Percentiles rank a stretch among this genome's conserved stretches.
phyloP scores from a whole-genome alignment of 2,329 filamentous ascomycete species.

The Aspergillus sp. region DNA sequence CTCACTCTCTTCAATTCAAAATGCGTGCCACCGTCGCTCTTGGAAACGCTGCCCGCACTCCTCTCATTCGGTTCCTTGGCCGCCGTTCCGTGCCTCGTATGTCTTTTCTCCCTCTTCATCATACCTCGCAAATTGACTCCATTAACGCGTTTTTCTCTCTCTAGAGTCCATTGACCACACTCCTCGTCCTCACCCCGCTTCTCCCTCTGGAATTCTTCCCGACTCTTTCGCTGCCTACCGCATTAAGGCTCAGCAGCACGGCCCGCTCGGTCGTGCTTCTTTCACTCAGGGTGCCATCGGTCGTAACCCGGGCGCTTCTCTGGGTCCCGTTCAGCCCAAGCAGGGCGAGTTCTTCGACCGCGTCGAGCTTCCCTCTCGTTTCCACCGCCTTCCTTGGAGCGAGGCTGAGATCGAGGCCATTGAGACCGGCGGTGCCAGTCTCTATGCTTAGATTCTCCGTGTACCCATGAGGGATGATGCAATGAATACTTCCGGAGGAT shows the following conservation, averaged over 20 bases:
- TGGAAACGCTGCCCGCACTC: slow-evolving; percentile 43
- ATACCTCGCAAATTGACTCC: background rate
- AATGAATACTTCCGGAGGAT: slow-evolving; percentile 13
- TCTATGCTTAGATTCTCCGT: slow-evolving; percentile 49
- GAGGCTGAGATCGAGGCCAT: slow-evolving; percentile 90
- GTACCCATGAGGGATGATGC: slow-evolving; percentile 14
- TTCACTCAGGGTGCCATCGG: slow-evolving; percentile 51
- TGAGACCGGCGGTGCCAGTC: slow-evolving; percentile 83
- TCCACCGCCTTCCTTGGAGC: slow-evolving; percentile 72
- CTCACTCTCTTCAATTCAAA: slow-evolving; percentile 21
- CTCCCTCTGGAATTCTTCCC: slow-evolving; percentile 55
- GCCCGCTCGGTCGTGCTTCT: slow-evolving; percentile 51
- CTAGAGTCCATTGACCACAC: slow-evolving; percentile 52
- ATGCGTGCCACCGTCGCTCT: slow-evolving; percentile 46
- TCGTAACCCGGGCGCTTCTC: slow-evolving; percentile 62
- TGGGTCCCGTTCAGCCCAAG: slow-evolving; percentile 70
- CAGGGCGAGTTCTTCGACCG: slow-evolving; percentile 83
- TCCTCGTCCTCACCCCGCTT: slow-evolving; percentile 59
- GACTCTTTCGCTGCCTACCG: slow-evolving; percentile 64
- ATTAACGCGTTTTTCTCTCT: slow-evolving; percentile 6
- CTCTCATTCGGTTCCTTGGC: slow-evolving; percentile 52
- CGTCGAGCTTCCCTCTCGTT: slow-evolving; percentile 80
- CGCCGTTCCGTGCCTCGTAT: slow-evolving; percentile 47
- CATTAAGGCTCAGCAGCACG: slow-evolving; percentile 64
- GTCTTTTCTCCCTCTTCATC: slow-evolving; percentile 13